Conservation (phyloP, 169 alveolate species). For the Eimeria maxima region DNA sequence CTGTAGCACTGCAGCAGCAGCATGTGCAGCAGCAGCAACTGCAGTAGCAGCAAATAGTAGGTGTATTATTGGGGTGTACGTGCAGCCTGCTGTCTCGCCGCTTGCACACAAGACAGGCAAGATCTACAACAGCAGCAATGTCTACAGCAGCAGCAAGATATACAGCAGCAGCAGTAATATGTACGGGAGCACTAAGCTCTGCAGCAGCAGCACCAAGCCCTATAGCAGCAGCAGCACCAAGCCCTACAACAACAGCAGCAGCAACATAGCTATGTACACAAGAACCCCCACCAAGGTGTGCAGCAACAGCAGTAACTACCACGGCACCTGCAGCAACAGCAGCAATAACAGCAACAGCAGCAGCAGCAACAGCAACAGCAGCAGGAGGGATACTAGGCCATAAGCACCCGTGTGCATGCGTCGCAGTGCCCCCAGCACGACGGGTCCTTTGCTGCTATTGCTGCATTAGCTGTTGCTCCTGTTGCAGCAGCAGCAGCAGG, state of each 20-base stretch:
- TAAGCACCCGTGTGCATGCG: no score
- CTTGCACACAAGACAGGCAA: not conserved
- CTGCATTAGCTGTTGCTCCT: not conserved
- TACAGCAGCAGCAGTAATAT: not conserved
- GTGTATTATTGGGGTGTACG: no score
- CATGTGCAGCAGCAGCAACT: conserved; percentile 6
- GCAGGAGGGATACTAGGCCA: no score
- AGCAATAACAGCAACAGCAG: no score
- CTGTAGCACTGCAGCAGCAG: conserved; percentile 33
- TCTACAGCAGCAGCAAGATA: not conserved
- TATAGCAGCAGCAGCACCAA: not conserved
- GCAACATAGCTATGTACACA: no score
- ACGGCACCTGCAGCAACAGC: no score
- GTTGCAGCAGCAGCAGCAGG: conserved; percentile 16
- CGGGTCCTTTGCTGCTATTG: no score
- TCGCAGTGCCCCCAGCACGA: no score
- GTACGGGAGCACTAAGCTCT: not conserved
- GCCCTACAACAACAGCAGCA: no score
- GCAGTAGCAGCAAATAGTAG: not conserved
- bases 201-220: conserved; percentile 1
- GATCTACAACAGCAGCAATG: no score
- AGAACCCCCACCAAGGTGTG: no score
- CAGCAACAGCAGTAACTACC: no score
- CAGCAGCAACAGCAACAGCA: conserved; percentile 36
- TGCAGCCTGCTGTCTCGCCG: not conserved